Base-by-base conservation (phyloP, 768 basidiomycete genomes). In the Kwoniella newhampshirensis region DNA sequence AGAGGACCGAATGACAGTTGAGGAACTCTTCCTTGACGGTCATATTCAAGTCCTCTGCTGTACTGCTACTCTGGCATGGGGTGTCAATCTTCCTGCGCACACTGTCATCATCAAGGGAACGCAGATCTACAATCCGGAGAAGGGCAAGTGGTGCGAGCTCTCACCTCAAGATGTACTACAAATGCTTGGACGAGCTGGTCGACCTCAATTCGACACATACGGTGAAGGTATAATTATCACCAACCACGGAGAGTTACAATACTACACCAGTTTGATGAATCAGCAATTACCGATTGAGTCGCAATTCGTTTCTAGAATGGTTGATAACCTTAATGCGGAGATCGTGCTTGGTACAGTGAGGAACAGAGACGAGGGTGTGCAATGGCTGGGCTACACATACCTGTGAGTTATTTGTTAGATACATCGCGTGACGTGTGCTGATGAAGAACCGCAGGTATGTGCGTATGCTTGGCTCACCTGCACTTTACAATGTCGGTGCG, bases 61-160 rank as follows among this genome's bases (percentile, higher is more conserved):
- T 74, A 99, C 96, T 0, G 96, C 96, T 4, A 98, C 94, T 1
- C 86, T 99, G 35, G 96, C 96, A 0, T 99, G 96, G 96, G 96
- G 94, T 80, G 94, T 99, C 78, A 99, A 99, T 73, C 80, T 98
- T 0, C 96, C 96, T 2, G 94, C 93, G 1, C 96, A 98, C 63
- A 88, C 91, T 7, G 94, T 97, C 78, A 91, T 98, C 79, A 97
- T 99, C 81, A 99, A 98, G 75, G 96, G 96, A n/a, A 98, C 96
- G 0, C 93, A 98, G 78, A 93, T 98, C 60, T 99, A 98, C 78
- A 97, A 96, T 76, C 96, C 96, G 0, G 93, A 96, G 78, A 96
- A 98, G 78, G 96, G 96, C 18, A 85, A 89, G 3, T 99, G 96
- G 96, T 87, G 89, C 3, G 96, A 98, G 75, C 79, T 98, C 5